phyloP scores from a whole-genome alignment of 2,329 filamentous ascomycete genomes.

The Tolypocladium amazonense region DNA sequence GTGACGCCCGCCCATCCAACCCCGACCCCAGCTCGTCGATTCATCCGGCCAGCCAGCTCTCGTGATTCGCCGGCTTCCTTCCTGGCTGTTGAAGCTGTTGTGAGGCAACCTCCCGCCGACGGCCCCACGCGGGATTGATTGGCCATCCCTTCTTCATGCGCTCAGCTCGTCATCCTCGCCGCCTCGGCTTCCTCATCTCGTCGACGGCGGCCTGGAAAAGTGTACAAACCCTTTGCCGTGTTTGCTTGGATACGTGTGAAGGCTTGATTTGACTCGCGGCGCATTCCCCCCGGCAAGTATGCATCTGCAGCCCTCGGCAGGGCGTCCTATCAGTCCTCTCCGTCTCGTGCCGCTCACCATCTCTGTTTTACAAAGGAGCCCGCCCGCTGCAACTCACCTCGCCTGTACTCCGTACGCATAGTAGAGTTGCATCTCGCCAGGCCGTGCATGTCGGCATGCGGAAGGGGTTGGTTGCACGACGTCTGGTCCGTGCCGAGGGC shows the following conservation, averaged over 20 bases:
- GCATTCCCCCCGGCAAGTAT: neutral
- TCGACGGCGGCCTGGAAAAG: neutral
- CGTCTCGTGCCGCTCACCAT: neutral
- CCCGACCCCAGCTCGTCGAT: neutral
- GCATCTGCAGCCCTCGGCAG: neutral
- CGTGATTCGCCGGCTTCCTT: neutral
- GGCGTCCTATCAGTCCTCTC: neutral
- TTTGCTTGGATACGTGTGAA: slow-evolving; percentile 1
- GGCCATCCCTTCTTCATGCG: neutral
- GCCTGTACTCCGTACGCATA: neutral
- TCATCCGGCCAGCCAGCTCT: neutral
- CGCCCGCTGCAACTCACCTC: neutral
- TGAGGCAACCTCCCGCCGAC: too few relatives aligned
- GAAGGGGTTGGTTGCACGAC: neutral
- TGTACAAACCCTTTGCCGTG: neutral
- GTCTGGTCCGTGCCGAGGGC: neutral
- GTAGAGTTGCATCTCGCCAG: neutral
- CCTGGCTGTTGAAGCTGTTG: neutral
- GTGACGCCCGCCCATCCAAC: too few relatives aligned
- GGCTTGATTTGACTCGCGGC: slow-evolving; percentile 2
- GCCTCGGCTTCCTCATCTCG: neutral
- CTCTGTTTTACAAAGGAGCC: neutral
- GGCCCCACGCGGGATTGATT: neutral
- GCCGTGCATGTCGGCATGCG: neutral
- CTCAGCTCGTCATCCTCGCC: neutral